Evolutionary conservation across 768 basidiomycete species (phyloP), one percentile per base, ranked within the genome.

Genomic region (Tricholoma sp.): DNA sequence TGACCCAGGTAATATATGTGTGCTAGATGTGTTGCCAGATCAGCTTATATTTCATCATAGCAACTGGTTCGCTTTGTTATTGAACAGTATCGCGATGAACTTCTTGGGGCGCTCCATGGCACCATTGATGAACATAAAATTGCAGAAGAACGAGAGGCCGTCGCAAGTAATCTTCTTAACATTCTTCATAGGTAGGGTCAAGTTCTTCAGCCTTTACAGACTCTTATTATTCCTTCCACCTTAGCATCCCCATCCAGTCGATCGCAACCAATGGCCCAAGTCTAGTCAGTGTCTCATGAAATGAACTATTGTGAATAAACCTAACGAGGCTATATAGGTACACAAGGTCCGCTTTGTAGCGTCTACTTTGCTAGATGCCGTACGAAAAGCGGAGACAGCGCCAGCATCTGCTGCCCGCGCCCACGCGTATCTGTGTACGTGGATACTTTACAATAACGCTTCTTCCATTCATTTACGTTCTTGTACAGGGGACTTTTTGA

Each of bases 261-360:
- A 94, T 95, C 63, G 93, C 92, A 33, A 89, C 87, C 50, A 94
- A 90, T 65, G 90, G 90, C 4, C 89, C 89, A 5, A 90, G 88
- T 54, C 72, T 91, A 75, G 89, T 75, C 39, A 62, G 70, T 56
- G 12, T 20, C 50, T 15, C 24, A 24, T 29, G 13, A 18, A 17
- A 10, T 4, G 15, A 18, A 10, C 11, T 24, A 29, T 52, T 32
- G 7, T 17, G 15, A 45, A n/a, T 50, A 17, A 61, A 66, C 31
- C 59, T 72, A 33, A 60, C n/a, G 24, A 15, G 4, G 32, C 18
- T 57, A 24, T 28, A 42, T 59, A 88, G 85, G 91, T 95, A 13
- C 87, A 91, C 68, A 95, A 95, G 79, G 92, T 95, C 59, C 86
- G 94, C 56, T 95, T 93, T 68, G 91, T 95, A 36, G 94, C 94